Evolutionary conservation across 768 basidiomycete genomes (phyloP), one percentile per base, ranked within the genome.

Genomic region (Pleurotus djamor): DNA sequence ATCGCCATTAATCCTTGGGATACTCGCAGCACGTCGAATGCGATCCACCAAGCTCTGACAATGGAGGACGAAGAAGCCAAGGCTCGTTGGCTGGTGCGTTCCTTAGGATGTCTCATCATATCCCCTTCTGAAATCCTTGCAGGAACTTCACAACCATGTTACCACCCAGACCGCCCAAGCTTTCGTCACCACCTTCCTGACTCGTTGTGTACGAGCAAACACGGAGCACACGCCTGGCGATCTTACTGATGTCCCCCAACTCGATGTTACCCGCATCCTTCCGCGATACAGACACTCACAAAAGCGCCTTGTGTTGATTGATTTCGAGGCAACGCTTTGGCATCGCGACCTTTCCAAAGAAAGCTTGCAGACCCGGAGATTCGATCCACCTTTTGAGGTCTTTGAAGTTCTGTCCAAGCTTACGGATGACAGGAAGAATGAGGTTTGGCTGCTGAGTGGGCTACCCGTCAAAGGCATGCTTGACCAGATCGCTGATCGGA

Each of bases 1-100:
- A 90, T 94, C 48, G 86, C 89, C 10, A 80, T 94, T 69, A 94
- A 94, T 67, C 93, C 92, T 0, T 94, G 90, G 83, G 91, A 93
- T 64, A 83, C 83, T 41, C 83, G 90, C 33, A 88, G 87, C n/a
- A 94, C 94, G 1, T 91, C 94, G 0, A 78, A 85, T 33, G 93
- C 92, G 2, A 94, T 95, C 63, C 62, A 85, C 52, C 82, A 85
- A 74, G 93, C 92, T 6, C 72, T 95, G 34, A 89, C 86, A 0
- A 94, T 94, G 92, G 74, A 72, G 50, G 83, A 87, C 28, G 84
- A 86, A 2, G 92, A 94, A 68, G 88, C 88, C 0, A 68, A 71
- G 16, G 83, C 83, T 9, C 85, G 92, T 4, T 94, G 92, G 92
- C 84, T 88, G 73, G 85, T 85, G 58, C n/a, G 76, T 67, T 6